Evolutionary conservation across 768 basidiomycete genomes (phyloP).

Genomic region (Suillus variegatus): DNA sequence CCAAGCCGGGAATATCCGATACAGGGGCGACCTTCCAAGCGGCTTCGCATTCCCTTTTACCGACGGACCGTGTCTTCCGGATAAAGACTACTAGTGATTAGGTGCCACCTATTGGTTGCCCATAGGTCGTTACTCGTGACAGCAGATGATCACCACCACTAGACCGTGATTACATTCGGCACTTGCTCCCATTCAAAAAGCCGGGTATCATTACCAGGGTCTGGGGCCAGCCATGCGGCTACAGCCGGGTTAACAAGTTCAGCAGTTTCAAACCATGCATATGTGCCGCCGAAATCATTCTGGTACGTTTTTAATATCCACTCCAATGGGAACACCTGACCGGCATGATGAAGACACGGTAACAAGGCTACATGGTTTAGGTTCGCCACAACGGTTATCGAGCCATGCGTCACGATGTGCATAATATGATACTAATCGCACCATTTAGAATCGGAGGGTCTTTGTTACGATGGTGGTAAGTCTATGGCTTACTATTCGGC

Average conservation of each 20-base stretch:
- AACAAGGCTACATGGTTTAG: neutral
- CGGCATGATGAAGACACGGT: neutral
- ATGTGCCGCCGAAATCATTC: neutral
- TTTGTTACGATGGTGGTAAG: neutral
- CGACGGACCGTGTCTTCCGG: conserved; percentile 5
- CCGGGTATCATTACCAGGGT: neutral
- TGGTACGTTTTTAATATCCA: conserved; percentile 7
- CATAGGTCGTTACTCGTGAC: neutral
- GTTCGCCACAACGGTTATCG: neutral
- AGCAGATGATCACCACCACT: neutral
- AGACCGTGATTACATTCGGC: neutral
- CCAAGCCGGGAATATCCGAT: neutral
- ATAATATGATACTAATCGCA: neutral
- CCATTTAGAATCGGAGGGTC: neutral
- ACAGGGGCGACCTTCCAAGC: neutral
- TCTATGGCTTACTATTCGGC: neutral
- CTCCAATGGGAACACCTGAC: neutral
- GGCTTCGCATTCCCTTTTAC: neutral
- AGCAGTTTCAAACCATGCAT: neutral
- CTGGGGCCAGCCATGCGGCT: neutral
- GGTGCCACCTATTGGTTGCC: neutral
- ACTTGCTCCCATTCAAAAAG: neutral
- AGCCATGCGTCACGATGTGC: neutral
- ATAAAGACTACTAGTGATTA: neutral
- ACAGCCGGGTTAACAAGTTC: neutral